Conservation (phyloP, 441 rosid genomes). For the Gossypium gossypioides region DNA sequence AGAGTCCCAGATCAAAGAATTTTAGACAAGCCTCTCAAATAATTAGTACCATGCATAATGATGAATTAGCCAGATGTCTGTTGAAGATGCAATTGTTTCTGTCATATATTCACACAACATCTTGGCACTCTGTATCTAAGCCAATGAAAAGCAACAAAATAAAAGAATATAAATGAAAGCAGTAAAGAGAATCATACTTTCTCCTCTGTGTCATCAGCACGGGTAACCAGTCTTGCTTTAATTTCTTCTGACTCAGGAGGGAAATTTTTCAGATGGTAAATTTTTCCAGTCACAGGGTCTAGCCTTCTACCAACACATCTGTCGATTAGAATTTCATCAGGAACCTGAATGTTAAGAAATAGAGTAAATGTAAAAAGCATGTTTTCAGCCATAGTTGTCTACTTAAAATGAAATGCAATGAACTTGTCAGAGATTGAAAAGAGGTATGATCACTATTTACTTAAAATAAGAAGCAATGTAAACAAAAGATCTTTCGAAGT, state of each 20-base stretch:
- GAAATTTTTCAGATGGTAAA: constrained; percentile 60
- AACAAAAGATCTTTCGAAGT: not conserved
- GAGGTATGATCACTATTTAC: not conserved
- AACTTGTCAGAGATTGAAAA: not conserved
- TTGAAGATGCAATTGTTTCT: not conserved
- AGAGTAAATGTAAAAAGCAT: constrained; percentile 24
- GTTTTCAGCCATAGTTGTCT: constrained; percentile 11
- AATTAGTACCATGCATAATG: not conserved
- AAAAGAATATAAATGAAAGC: not conserved
- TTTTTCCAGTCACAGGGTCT: constrained; percentile 68
- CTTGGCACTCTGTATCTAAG: not conserved
- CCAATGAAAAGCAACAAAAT: not conserved
- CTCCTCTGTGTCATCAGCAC: constrained; percentile 82
- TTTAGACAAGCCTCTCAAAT: not conserved
- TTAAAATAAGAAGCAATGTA: not conserved
- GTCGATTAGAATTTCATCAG: constrained; percentile 77
- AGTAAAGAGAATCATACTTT: constrained; percentile 33
- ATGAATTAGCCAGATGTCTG: not conserved
- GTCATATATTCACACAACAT: not conserved
- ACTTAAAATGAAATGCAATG: not conserved
- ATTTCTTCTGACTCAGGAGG: constrained; percentile 70
- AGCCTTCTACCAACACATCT: constrained; percentile 88
- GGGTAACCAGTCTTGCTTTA: constrained; percentile 60
- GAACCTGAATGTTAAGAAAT: constrained; percentile 61
- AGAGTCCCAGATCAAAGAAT: not conserved